Evolutionary conservation across 1,139 yeast species (phyloP), one percentile per base, ranked within the genome.

Genomic region (Yamadazyma epiphylla): DNA sequence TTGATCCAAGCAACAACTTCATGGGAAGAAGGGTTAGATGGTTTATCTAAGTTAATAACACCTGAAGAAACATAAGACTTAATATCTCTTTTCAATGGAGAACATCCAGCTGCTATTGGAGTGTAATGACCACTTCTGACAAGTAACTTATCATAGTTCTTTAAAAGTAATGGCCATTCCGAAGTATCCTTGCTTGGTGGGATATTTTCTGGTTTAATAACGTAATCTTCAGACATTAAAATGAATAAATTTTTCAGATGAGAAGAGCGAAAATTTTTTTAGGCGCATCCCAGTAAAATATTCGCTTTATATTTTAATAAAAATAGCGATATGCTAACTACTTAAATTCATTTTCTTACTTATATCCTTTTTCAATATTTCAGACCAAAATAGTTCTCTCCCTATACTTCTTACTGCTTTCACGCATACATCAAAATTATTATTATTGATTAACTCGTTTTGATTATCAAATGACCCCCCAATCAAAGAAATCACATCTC

Each of bases 1-100:
- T 91, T 91, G 54, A 91, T 81, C 98, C 98, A 91, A 22, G 98
- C 98, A 49, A 91, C 98, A 55, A 91, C 98, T 69, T 91, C 97
- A 68, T 89, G 97, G 33, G 96, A 86, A 31, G 95, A 85, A 47
- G 98, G 98, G 63, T 91, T 91, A 22, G 95, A 84, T 48, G 98
- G 98, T 66, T 91, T 91, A 68, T 91, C 98, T 53, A 91, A 75
- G 70, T 91, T 91, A 58, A 91, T 89, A 35, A 91, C 95, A 71
- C 98, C 98, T 10, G 96, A 81, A 29, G 94, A 80, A 49, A 91
- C 72, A 62, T 91, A 91, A 25, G 87, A 75, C 64, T 85, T 85
- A 50, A 91, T 67, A 61, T 89, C 96, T 70, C 98, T 82, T 66
- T 88, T 88, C 55, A 86, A 74, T 38, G 98, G 98, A 37, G 96